Base-by-base conservation (phyloP, 1,284 basidiomycete genomes). In the Trametes versicolor region DNA sequence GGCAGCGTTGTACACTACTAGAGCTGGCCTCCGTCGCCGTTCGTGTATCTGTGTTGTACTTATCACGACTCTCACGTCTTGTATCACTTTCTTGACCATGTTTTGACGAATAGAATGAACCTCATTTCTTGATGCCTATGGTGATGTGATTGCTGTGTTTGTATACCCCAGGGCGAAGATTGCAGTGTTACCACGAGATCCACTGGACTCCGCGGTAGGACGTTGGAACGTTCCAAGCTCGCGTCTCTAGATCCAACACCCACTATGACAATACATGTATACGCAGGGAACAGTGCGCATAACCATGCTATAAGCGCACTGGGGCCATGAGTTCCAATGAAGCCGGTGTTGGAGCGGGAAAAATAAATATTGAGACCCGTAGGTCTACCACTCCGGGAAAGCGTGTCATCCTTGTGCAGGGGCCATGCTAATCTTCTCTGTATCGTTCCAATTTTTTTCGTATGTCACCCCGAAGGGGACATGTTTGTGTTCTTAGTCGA, bases 391-490 rank as follows among this genome's bases (percentile, higher is more conserved):
- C 67, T 69, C 67, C 67, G 67, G 67, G 67, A 66, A 69, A 69
- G 67, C 67, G 67, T 69, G 67, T 69, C 67, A 69, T 69, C 67
- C 67, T 69, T 69, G 67, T 69, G 67, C 67, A 69, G 67, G 67
- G 67, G 67, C 67, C 67, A 69, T 69, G 67, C 67, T 69, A 69
- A 69, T 69, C 67, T 69, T 69, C 67, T 69, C 67, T 69, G 67
- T 59, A 59, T 59, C 58, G 58, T 59, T 59, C 58, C 58, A 59
- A 59, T 59, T 59, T 59, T 59, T 59, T 59, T 59, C 58, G 58
- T 59, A 59, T 59, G 58, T 59, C 58, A 59, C 58, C 58, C 58
- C 49, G 58, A 59, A 59, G 58, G 58, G 58, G 58, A 59, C 58
- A 59, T 59, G 2, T 41, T 0, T 1, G 1, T 5, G 52, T 10